Evolutionary conservation across 2,329 filamentous ascomycete genomes (phyloP).

Genomic region (Claviceps sp.): DNA sequence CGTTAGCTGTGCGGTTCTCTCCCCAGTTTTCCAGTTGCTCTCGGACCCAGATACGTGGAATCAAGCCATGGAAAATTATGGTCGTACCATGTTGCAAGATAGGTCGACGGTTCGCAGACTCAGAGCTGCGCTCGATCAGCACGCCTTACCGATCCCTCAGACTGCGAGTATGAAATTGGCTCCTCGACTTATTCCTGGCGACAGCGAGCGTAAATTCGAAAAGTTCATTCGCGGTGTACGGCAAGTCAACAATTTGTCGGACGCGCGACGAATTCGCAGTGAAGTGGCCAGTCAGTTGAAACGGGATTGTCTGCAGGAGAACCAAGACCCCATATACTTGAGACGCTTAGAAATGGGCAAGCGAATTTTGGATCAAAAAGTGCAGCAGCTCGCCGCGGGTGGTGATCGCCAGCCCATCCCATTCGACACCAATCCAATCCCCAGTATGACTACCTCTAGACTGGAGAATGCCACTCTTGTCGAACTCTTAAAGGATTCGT

Average conservation of each 20-base stretch:
- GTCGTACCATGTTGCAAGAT: slow-evolving; percentile 80
- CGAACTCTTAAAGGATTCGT: slow-evolving; percentile 79
- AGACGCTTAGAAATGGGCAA: slow-evolving; percentile 87
- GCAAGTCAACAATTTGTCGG: slow-evolving; percentile 80
- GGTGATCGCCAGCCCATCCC: slow-evolving; percentile 31
- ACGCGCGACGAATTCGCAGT: slow-evolving; percentile 82
- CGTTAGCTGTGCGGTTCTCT: slow-evolving; percentile 80
- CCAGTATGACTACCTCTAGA: slow-evolving; percentile 35
- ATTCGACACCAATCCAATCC: slow-evolving; percentile 12
- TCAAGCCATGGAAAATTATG: slow-evolving; percentile 81
- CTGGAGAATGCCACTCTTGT: slow-evolving; percentile 64
- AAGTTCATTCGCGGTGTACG: slow-evolving; percentile 83
- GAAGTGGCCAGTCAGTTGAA: slow-evolving; percentile 88
- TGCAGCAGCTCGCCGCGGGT: slow-evolving; percentile 63
- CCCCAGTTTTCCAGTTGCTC: slow-evolving; percentile 65
- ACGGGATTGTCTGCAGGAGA: slow-evolving; percentile 63
- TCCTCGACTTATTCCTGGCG: slow-evolving; percentile 65
- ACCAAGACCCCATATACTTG: slow-evolving; percentile 74
- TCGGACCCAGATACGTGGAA: slow-evolving; percentile 97
- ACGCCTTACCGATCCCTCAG: slow-evolving; percentile 70
- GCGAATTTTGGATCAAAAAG: slow-evolving; percentile 76
- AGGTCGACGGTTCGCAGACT: slow-evolving; percentile 88
- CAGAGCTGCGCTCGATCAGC: slow-evolving; percentile 82
- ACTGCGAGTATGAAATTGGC: slow-evolving; percentile 52
- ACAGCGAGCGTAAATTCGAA: slow-evolving; percentile 87